Evolutionary conservation across 768 basidiomycete genomes (phyloP), one percentile per base, ranked within the genome.

Genomic region (Pleurotus giganteus): DNA sequence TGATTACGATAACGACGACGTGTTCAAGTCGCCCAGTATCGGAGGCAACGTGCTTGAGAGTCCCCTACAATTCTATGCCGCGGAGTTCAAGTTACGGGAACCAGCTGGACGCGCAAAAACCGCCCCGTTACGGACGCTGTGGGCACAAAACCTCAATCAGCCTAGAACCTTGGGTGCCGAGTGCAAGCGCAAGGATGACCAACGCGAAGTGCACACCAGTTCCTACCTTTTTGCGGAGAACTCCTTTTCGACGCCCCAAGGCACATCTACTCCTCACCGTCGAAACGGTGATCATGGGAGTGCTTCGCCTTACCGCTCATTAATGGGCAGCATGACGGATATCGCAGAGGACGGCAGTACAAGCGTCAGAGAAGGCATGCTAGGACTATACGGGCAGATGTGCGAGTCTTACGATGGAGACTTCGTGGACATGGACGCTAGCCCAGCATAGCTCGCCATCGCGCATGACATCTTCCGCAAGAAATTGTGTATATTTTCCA

Each of bases 351-450:
- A 51, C 19, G 49, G 37, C 19, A 32, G 32, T 24, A n/a, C 34
- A 37, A 24, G 19, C 11, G 49, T n/a, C n/a, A 28, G 31, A 21
- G 49, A 19, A n/a, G 12, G 19, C 17, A 34, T 51, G 23, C 37
- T 32, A 9, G 34, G 34, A 3, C 17, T 51, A 34, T 51, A 51
- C 24, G 49, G 34, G 34, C 36, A 37, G 23, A 51, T 51, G 49
- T 51, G 49, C 26, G 49, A 51, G 26, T 51, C 49, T 23, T 51
- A 51, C 34, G 49, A 51, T 51, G 49, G 49, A 15, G 34, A 51
- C n/a, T 51, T 51, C 9, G 31, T 51, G 21, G 49, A 51, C n/a
- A 51, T 51, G 49, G 49, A 51, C 24, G 2, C 37, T 51, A 37
- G 34, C 9, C 11, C 49, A 12, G 36, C 32, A 51, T 45, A 23